Conservation (phyloP, 148 eudicot species). For the Rhododendron mucronatum region DNA sequence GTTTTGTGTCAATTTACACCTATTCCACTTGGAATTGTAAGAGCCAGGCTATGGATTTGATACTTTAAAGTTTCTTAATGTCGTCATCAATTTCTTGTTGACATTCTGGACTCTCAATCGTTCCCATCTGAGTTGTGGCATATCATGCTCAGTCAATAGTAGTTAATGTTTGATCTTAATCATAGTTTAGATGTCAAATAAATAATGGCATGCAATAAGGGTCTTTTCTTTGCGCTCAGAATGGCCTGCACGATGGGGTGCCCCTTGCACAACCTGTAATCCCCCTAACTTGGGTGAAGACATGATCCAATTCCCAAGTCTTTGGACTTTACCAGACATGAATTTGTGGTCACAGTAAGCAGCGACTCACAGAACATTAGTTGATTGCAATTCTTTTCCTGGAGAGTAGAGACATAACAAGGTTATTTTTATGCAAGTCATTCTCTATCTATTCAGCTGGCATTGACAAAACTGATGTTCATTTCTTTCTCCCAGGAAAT, state of each 20-base stretch:
- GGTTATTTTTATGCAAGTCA: background rate
- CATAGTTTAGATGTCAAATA: background rate
- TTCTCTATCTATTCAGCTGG: background rate
- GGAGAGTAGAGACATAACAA: background rate
- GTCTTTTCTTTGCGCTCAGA: background rate
- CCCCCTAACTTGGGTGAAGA: background rate
- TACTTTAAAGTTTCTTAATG: background rate
- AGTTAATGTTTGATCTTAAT: background rate
- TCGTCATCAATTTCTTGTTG: background rate
- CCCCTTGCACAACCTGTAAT: background rate
- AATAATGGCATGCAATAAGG: background rate
- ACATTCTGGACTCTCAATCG: background rate
- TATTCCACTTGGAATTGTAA: background rate
- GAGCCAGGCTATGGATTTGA: background rate
- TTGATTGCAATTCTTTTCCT: background rate
- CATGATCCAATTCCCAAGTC: background rate
- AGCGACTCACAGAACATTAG: background rate
- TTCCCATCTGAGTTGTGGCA: background rate
- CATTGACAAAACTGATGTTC: background rate
- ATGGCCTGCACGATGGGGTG: background rate
- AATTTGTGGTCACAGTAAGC: background rate
- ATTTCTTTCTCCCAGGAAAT: constrained; percentile 6
- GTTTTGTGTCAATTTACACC: background rate
- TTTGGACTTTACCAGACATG: background rate
- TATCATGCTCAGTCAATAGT: background rate